These are phyloP conservation scores for Phytophthora sojae DNA, from an alignment of 352 stramenopile species.

Conservation along the genomic window DNA sequence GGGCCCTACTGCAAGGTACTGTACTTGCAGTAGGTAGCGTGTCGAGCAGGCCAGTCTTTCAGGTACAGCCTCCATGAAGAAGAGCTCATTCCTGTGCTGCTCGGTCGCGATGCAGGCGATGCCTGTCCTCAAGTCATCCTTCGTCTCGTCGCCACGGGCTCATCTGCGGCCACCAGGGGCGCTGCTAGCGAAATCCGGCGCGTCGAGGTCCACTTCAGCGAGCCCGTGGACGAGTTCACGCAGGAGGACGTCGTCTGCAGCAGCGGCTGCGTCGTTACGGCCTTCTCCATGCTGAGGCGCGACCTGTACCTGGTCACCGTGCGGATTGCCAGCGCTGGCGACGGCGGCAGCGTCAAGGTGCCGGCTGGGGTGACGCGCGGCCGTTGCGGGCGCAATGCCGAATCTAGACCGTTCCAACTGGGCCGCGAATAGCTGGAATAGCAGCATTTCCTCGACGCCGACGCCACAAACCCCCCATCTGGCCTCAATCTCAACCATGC, in stretches of 20 bases:
- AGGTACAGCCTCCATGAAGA: background rate
- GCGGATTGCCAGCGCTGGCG: conserved; percentile 3
- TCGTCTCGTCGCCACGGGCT: conserved; percentile 17
- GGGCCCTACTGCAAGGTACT: conserved; percentile 61
- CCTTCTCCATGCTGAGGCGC: conserved; percentile 48
- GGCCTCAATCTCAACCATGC: conserved; percentile 8
- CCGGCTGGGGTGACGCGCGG: conserved; percentile 26
- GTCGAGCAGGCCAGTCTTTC: background rate
- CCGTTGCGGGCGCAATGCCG: conserved; percentile 14
- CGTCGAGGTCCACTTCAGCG: conserved; percentile 79
- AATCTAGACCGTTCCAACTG: conserved; percentile 36
- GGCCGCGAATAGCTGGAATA: conserved; percentile 5
- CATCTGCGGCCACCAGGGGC: conserved; percentile 9
- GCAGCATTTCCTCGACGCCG: background rate
- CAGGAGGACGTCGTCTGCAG: conserved; percentile 53
- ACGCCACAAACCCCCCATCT: conserved; percentile 11
- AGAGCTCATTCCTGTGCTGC: background rate
- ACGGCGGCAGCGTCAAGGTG: conserved; percentile 19
- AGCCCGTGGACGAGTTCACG: conserved; percentile 69
- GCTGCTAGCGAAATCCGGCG: conserved; percentile 15
- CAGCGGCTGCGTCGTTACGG: conserved; percentile 38
- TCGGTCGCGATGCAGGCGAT: conserved; percentile 14
- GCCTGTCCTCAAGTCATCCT: conserved; percentile 32
- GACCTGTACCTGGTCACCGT: conserved; percentile 54
- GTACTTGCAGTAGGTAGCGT: conserved; percentile 22